phyloP scores from a whole-genome alignment of 2,329 filamentous ascomycete genomes.

The Cercospora citrullina region DNA sequence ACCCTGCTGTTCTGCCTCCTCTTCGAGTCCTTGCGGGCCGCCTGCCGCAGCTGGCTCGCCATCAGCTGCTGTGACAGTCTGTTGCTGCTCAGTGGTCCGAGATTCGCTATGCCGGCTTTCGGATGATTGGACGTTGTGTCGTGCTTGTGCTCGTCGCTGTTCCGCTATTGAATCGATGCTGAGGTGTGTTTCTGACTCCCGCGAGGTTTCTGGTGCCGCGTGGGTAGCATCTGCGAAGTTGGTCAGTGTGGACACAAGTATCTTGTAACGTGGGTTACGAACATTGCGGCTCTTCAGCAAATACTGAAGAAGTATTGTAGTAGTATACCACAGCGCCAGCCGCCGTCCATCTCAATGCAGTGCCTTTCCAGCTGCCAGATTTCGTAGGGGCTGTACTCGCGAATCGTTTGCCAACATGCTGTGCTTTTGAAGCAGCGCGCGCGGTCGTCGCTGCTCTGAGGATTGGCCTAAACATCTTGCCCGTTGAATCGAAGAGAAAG shows the following conservation, averaged over 20 bases:
- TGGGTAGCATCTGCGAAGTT: constrained; percentile 33
- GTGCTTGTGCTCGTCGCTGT: constrained; percentile 41
- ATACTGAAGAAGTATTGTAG: constrained; percentile 86
- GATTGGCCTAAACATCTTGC: constrained; percentile 55
- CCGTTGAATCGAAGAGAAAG: constrained; percentile 10
- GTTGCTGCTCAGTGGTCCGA: constrained; percentile 15
- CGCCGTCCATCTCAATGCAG: constrained; percentile 70
- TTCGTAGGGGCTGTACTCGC: constrained; percentile 60
- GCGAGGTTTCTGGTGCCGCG: constrained; percentile 43
- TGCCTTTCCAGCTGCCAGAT: constrained; percentile 79
- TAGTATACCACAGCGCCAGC: constrained; percentile 81
- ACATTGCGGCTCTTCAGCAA: constrained; percentile 81
- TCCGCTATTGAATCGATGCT: constrained; percentile 49
- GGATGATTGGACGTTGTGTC: constrained; percentile 23
- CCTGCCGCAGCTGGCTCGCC: constrained; percentile 30
- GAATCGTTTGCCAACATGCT: constrained; percentile 46
- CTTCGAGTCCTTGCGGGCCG: constrained; percentile 63
- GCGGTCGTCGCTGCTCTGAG: constrained; percentile 44
- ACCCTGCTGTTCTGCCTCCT: constrained; percentile 81
- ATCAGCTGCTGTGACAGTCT: constrained; percentile 25
- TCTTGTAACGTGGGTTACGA: constrained; percentile 39
- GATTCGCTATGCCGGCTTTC: constrained; percentile 16
- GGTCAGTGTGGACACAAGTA: constrained; percentile 19
- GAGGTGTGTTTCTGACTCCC: constrained; percentile 44
- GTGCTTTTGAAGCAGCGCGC: constrained; percentile 38